phyloP scores from a whole-genome alignment of 2,329 filamentous ascomycete species.

The Venturia asperata region DNA sequence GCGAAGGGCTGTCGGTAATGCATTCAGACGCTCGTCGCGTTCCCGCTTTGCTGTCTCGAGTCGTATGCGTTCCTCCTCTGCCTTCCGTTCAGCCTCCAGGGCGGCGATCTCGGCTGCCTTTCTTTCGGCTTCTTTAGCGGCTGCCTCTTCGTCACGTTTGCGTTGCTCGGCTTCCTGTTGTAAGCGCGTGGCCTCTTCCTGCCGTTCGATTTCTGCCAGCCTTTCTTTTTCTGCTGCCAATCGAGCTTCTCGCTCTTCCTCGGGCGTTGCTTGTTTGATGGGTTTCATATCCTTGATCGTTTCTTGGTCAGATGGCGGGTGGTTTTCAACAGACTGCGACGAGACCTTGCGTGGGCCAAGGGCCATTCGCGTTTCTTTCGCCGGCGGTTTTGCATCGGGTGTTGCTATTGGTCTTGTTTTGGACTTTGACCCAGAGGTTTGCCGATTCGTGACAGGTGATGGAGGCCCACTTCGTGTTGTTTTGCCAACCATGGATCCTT shows the following conservation, averaged over 20 bases:
- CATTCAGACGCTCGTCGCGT: conserved; percentile 26
- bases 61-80: conserved; percentile 30
- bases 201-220: conserved; percentile 14
- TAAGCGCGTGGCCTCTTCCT: conserved; percentile 25
- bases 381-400: not conserved
- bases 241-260: conserved; percentile 15
- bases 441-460: conserved; percentile 11
- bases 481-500: conserved; percentile 10
- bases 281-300: not conserved
- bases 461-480: conserved; percentile 11
- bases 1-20: conserved; percentile 14
- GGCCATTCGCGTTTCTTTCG: not conserved
- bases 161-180: conserved; percentile 27
- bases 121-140: conserved; percentile 26
- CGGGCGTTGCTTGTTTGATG: conserved; percentile 10
- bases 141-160: conserved; percentile 30
- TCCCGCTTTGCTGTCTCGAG: conserved; percentile 28
- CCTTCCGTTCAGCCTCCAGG: conserved; percentile 23
- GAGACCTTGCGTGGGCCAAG: not conserved
- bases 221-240: conserved; percentile 8
- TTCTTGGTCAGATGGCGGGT: conserved; percentile 11
- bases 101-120: conserved; percentile 29
- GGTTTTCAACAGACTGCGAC: not conserved
- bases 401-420: not conserved
- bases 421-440: not conserved